Conservation (phyloP, 2,329 filamentous ascomycete species). For the Lachnellula cervina region DNA sequence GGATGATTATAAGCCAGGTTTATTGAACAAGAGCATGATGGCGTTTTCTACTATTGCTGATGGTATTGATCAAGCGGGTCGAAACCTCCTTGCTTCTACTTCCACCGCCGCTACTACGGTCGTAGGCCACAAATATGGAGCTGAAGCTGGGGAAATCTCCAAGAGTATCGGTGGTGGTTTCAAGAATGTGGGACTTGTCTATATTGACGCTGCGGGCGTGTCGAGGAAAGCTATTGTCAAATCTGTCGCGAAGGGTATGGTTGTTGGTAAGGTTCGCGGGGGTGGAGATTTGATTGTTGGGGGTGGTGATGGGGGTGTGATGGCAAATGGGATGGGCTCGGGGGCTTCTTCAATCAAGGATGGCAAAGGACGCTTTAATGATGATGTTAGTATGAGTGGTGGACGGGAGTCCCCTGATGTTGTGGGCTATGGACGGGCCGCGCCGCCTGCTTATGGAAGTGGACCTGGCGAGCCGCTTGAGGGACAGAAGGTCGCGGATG, state of each 20-base stretch:
- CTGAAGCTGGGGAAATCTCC: slow-evolving; percentile 76
- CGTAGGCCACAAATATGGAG: slow-evolving; percentile 83
- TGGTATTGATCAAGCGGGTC: slow-evolving; percentile 83
- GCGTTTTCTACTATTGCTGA: slow-evolving; percentile 93
- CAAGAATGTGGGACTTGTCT: slow-evolving; percentile 94
- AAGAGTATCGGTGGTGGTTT: slow-evolving; percentile 75
- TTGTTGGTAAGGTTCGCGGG: slow-evolving; percentile 72
- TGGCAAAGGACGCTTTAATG: slow-evolving; percentile 21
- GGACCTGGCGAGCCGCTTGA: slow-evolving; percentile 22
- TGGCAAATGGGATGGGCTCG: slow-evolving; percentile 3
- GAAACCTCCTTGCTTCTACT: slow-evolving; percentile 68
- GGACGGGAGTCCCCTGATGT: slow-evolving; percentile 23
- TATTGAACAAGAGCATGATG: slow-evolving; percentile 94
- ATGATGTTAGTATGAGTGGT: slow-evolving; percentile 22
- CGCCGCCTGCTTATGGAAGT: slow-evolving; percentile 19
- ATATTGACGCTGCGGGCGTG: slow-evolving; percentile 93
- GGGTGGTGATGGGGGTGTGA: slow-evolving; percentile 38
- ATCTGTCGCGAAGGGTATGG: slow-evolving; percentile 94
- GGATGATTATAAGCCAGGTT: slow-evolving; percentile 73
- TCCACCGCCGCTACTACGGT: slow-evolving; percentile 78
- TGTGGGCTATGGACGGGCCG: slow-evolving; percentile 22
- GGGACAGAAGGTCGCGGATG: slow-evolving; percentile 18
- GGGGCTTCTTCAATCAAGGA: slow-evolving; percentile 6
- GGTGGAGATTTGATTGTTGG: slow-evolving; percentile 71
- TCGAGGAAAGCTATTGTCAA: slow-evolving; percentile 86